These are phyloP conservation scores for Pseudocohnilembus persalinus DNA, from an alignment of 169 alveolate genomes.

Conservation along the genomic window DNA sequence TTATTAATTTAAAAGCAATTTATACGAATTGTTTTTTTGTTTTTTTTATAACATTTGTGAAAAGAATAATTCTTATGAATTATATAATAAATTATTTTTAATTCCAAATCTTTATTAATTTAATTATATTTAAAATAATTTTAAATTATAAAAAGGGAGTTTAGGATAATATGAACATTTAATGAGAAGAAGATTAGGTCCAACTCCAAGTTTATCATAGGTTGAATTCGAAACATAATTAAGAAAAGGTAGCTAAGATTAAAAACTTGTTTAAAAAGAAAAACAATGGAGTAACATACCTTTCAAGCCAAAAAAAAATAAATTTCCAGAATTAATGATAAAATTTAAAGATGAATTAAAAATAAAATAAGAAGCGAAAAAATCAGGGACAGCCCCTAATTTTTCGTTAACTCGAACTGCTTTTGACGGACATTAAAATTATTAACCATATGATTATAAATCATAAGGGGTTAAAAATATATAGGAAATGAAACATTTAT, in stretches of 20 bases:
- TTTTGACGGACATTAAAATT: slow-evolving; percentile 13
- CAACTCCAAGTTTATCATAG: slow-evolving; percentile 18
- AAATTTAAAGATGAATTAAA: slow-evolving; percentile 13
- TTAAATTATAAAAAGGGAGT: slow-evolving; percentile 28
- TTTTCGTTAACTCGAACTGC: neutral
- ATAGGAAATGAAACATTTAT: slow-evolving; percentile 12
- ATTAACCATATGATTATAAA: slow-evolving; percentile 11
- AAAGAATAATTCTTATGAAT: no score
- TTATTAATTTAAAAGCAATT: no score
- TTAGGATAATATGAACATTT: slow-evolving; percentile 29
- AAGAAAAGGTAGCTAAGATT: slow-evolving; percentile 10
- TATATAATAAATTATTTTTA: no score
- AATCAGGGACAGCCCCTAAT: slow-evolving; percentile 10
- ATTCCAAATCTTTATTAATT: no score
- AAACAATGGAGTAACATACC: slow-evolving; percentile 43
- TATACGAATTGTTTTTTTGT: no score
- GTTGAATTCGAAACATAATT: slow-evolving; percentile 46
- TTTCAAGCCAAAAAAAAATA: slow-evolving; percentile 20
- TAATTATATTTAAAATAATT: no score
- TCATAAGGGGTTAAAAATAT: slow-evolving; percentile 15
- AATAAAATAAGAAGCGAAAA: neutral
- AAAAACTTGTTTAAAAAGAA: slow-evolving; percentile 14
- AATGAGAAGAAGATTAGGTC: slow-evolving; percentile 36
- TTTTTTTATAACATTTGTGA: no score
- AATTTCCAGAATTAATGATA: slow-evolving; percentile 40